A percentile compares a stretch with the other conserved stretches of the same genome.
These are phyloP conservation scores for Raffaelea albimanens DNA, from an alignment of 2,329 filamentous ascomycete genomes.

Conservation along the genomic window DNA sequence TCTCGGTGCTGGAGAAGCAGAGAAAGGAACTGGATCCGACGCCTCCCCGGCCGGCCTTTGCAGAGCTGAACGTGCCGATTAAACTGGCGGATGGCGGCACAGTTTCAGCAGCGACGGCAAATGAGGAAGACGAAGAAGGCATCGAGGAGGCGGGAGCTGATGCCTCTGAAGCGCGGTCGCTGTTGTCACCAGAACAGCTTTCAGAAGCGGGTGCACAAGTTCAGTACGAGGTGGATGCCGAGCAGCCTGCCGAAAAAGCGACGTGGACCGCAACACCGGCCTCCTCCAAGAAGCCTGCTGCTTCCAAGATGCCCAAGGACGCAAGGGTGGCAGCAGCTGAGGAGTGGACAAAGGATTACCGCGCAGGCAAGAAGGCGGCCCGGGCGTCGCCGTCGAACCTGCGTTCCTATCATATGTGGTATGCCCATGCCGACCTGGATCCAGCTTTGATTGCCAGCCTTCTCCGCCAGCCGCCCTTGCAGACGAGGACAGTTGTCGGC, in stretches of 20 bases:
- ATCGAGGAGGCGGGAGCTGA: slow-evolving; percentile 16
- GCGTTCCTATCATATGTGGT: slow-evolving; percentile 57
- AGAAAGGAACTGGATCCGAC: slow-evolving; percentile 56
- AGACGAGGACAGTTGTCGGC: slow-evolving; percentile 40
- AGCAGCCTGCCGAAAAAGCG: slow-evolving; percentile 5
- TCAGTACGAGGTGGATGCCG: slow-evolving; percentile 15
- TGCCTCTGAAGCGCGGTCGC: neutral
- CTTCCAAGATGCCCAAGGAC: slow-evolving; percentile 23
- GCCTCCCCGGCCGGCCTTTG: slow-evolving; percentile 61
- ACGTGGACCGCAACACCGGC: slow-evolving; percentile 1
- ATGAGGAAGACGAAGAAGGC: slow-evolving; percentile 18
- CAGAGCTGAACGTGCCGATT: slow-evolving; percentile 59
- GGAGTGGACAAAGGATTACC: slow-evolving; percentile 26
- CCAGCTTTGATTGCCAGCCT: slow-evolving; percentile 41
- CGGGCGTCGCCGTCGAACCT: slow-evolving; percentile 27
- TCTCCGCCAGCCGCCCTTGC: slow-evolving; percentile 51
- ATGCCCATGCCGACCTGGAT: slow-evolving; percentile 36
- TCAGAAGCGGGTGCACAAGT: slow-evolving; percentile 15
- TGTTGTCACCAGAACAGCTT: slow-evolving; percentile 13
- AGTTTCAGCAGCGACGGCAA: slow-evolving; percentile 18
- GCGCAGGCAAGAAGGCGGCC: slow-evolving; percentile 11
- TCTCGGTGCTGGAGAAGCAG: slow-evolving; percentile 58
- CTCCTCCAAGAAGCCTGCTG: neutral
- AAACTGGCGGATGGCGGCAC: slow-evolving; percentile 39
- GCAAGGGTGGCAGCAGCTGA: slow-evolving; percentile 34